A percentile compares a stretch with the other conserved stretches of the same genome.
These are phyloP conservation scores for Puccinia novopanici DNA, from an alignment of 1,284 basidiomycete species.

Conservation along the genomic window DNA sequence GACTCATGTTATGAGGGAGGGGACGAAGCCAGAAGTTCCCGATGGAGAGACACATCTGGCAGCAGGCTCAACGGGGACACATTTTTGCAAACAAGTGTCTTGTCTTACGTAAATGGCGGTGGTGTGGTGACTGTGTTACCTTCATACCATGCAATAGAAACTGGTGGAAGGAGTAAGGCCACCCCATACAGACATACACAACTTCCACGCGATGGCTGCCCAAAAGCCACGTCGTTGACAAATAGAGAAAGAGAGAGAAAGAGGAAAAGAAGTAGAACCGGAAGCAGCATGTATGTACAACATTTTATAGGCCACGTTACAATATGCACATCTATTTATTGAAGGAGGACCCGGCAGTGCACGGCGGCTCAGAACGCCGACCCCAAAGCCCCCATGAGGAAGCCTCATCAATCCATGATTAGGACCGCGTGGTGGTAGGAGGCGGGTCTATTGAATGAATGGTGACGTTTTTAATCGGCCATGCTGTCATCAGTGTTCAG, in stretches of 20 bases:
- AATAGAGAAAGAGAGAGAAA: neutral
- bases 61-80: neutral
- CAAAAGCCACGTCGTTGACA: conserved; percentile 23
- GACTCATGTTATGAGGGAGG: neutral
- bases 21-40: neutral
- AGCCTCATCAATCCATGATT: too few relatives aligned
- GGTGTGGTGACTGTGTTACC: conserved; percentile 20
- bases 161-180: conserved; percentile 7
- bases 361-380: conserved; percentile 22
- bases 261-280: neutral
- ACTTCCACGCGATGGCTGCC: conserved; percentile 33
- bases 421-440: conserved; percentile 30
- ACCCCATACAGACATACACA: conserved; percentile 7
- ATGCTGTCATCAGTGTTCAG: conserved; percentile 34
- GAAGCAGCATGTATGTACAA: neutral
- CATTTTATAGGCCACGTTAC: conserved; percentile 24
- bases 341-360: neutral
- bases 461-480: conserved; percentile 21
- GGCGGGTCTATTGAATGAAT: conserved; percentile 9
- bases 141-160: conserved; percentile 28
- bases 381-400: neutral
- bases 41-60: neutral
- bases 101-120: conserved; percentile 10
- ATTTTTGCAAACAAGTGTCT: neutral
- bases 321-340: neutral